Evolutionary conservation across 768 basidiomycete species (phyloP), one percentile per base, ranked within the genome.

Genomic region (Kockovaella imperatae): DNA sequence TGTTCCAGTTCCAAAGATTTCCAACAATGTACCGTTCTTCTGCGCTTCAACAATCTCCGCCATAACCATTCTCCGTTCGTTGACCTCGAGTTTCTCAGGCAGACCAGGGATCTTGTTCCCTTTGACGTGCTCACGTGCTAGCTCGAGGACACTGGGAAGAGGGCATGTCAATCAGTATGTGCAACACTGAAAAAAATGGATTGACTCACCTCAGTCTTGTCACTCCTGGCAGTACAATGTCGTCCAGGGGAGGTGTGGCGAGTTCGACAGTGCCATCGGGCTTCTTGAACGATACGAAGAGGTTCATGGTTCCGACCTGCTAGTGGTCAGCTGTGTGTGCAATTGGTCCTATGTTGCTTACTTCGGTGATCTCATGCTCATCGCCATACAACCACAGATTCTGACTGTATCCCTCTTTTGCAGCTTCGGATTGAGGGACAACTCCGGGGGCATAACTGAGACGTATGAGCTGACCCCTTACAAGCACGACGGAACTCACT

Each of bases 161-260:
- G 28, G 45, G 38, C 25, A 44, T 46, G 10, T 51, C 25, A 15
- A 30, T 39, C 3, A 15, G n/a, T n/a, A n/a, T 23, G 11, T 28
- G 10, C 31, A n/a, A 32, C 21, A 28, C 24, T 7, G 23, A 6
- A 20, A 13, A 8, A 8, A 38, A 20, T 35, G 14, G 7, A 40
- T 15, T 20, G 11, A 59, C 61, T 42, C 24, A 61, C 23, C 87
- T 89, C 60, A 85, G 84, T 53, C 91, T 82, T 5, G 90, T 95
- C 21, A 96, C 81, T 36, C 91, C 88, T 2, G 90, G 89, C 1
- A 97, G 79, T 61, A 96, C 87, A 72, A 87, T 84, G 42, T 90
- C 89, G 66, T 86, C 87, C 51, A 95, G 74, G 13, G 87, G 84
- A 2, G 91, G 86, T 1, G 93, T 95, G 54, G 87, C 76, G 45